Evolutionary conservation across 164 flowering plant genomes (phyloP).

Genomic region (Paratinospora sagittata): DNA sequence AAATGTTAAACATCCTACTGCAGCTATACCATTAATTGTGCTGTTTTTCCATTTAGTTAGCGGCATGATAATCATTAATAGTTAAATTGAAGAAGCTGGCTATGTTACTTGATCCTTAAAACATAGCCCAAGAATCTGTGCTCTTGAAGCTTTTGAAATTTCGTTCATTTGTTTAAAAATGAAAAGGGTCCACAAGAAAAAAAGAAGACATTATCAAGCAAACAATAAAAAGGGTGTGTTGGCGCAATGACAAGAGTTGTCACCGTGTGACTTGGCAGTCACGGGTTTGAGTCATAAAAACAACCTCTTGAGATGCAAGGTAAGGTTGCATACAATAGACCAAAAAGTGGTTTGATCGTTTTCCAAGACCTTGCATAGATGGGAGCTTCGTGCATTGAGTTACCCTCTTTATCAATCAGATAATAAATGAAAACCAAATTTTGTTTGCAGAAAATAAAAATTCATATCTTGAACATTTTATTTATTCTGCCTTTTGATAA

Average conservation of each 20-base stretch:
- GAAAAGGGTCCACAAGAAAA: not conserved
- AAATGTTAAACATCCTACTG: not conserved
- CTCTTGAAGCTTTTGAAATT: not conserved
- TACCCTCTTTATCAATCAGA: too few species aligned
- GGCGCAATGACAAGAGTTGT: too few species aligned
- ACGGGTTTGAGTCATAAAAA: too few species aligned
- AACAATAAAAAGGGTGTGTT: too few species aligned
- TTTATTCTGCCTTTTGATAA: not conserved
- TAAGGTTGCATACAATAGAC: too few species aligned
- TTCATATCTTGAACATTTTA: not conserved
- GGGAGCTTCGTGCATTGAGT: too few species aligned
- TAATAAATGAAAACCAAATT: not conserved
- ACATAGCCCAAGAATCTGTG: not conserved
- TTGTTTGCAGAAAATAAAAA: not conserved
- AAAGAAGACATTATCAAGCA: not conserved
- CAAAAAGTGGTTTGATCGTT: too few species aligned
- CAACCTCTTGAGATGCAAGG: too few species aligned
- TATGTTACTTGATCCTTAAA: not conserved
- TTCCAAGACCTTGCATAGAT: too few species aligned
- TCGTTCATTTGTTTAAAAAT: not conserved
- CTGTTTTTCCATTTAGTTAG: constrained; percentile 3
- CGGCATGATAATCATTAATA: not conserved
- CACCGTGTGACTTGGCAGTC: too few species aligned
- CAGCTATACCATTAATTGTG: not conserved
- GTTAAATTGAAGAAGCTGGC: not conserved